phyloP scores from a whole-genome alignment of 495 filamentous ascomycete genomes.

The Aspergillus sparsus region DNA sequence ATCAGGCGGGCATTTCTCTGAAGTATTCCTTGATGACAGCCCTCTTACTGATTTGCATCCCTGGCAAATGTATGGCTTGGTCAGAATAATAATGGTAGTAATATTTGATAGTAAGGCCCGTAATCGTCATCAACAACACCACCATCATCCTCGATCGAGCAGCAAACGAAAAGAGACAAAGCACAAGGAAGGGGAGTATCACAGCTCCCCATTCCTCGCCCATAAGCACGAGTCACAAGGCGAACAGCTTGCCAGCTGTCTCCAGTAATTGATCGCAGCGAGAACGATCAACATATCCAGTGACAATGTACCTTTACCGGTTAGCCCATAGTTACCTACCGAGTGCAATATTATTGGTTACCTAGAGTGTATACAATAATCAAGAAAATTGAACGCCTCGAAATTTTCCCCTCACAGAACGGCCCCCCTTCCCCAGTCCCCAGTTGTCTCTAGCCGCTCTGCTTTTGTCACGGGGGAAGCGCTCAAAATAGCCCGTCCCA shows the following conservation, averaged over 20 bases:
- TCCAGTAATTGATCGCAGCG: conserved; percentile 20
- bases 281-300: conserved; percentile 14
- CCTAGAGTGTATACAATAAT: conserved; percentile 1
- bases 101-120: not conserved
- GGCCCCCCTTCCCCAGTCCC: conserved; percentile 3
- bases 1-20: conserved; percentile 15
- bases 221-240: conserved; percentile 28
- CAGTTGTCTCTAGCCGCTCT: conserved; percentile 12
- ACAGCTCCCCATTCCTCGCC: conserved; percentile 14
- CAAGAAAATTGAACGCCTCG: no score
- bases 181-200: conserved; percentile 21
- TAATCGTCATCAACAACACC: not conserved
- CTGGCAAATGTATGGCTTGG: not conserved
- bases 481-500: conserved; percentile 9
- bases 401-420: no score
- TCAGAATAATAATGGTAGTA: not conserved
- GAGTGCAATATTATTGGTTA: not conserved
- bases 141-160: not conserved
- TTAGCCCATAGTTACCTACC: not conserved
- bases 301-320: conserved; percentile 15
- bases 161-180: not conserved
- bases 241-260: conserved; percentile 29
- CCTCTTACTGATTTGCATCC: not conserved
- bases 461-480: conserved; percentile 21
- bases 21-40: not conserved